Base-by-base conservation (phyloP, 352 stramenopile species). In the Phytophthora macrochlamydospora region DNA sequence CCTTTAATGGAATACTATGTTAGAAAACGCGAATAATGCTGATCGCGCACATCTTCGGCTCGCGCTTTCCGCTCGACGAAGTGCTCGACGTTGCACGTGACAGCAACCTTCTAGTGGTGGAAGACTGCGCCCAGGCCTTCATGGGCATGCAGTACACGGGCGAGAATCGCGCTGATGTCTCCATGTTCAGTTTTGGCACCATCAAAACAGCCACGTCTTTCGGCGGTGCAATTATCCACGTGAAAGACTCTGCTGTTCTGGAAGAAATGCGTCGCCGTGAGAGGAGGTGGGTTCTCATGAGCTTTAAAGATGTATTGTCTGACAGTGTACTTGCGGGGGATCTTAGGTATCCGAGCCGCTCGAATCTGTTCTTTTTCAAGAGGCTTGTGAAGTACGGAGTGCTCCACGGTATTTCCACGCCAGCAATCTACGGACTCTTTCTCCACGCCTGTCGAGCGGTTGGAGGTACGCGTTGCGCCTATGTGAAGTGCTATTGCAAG, bases 201-300 rank as follows among this genome's bases (percentile, higher is more conserved):
- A 95, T 95, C 70, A 95, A 95, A 63, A 94, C 83, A 2, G 79
- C 87, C 1, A 95, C 87, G 28, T 89, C 87, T 2, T 93, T 95
- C 48, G 87, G 87, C 31, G 83, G 85, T 11, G 85, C 75, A 1
- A 51, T 95, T 14, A 73, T 94, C 29, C 76, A 82, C 24, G 81
- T 95, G 6, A 83, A 84, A 38, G 74, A 94, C 51, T 5, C 46
- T 5, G 49, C 63, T 13, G 62, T 95, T 30, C 62, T 90, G 18
- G 63, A 86, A 0, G 81, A 89, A 50, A 92, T 95, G 84, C 77
- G 78, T 58, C 75, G 81, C 33, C 76, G 83, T 8, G 85, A 93
- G 59, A 79, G 65, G 35, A 75, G 83, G 69, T 89, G 78, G 30
- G 2, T 29, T 29, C 43, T 9, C 4, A 29, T 49, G 3, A 11